phyloP scores from a whole-genome alignment of 139 green algal species.

The Tetradesmus lagerheimii region DNA sequence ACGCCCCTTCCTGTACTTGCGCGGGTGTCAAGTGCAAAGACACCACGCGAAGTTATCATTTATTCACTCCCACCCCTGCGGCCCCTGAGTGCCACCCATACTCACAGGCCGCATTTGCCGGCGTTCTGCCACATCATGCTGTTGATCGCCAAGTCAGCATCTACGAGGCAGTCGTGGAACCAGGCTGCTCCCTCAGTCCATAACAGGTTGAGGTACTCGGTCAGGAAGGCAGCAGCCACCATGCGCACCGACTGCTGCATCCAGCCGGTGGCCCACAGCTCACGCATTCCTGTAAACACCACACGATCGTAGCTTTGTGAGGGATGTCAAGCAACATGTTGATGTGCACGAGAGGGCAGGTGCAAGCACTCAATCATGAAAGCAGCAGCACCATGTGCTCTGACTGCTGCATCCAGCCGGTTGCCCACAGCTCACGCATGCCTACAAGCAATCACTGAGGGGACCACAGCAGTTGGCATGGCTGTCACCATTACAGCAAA shows the following conservation, averaged over 20 bases:
- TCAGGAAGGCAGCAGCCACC: slow-evolving; percentile 79
- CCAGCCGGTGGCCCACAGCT: slow-evolving; percentile 90
- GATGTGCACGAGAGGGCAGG: slow-evolving; percentile 41
- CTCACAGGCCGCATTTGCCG: slow-evolving; percentile 59
- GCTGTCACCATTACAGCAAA: too few relatives aligned
- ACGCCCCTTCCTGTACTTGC: too few relatives aligned
- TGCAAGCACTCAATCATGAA: slow-evolving; percentile 90
- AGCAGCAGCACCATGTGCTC: slow-evolving; percentile 73
- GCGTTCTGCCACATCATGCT: slow-evolving; percentile 85
- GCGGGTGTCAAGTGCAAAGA: too few relatives aligned
- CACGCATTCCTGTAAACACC: slow-evolving; percentile 77
- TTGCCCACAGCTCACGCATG: slow-evolving; percentile 87
- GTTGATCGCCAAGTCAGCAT: slow-evolving; percentile 84
- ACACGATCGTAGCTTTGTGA: too few relatives aligned
- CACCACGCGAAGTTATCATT: too few relatives aligned
- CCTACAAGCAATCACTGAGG: slow-evolving; percentile 44
- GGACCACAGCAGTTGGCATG: too few relatives aligned
- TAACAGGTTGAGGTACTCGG: slow-evolving; percentile 85
- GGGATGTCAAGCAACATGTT: too few relatives aligned
- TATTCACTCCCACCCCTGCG: too few relatives aligned
- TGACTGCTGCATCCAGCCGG: slow-evolving; percentile 85
- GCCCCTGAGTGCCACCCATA: background rate
- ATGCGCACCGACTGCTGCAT: slow-evolving; percentile 84
- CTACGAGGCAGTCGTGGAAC: slow-evolving; percentile 79
- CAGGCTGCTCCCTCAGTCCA: slow-evolving; percentile 72